A percentile compares a stretch with the other conserved stretches of the same genome.
Conservation (phyloP, 352 stramenopile species). For the Aphanomyces euteiches region DNA sequence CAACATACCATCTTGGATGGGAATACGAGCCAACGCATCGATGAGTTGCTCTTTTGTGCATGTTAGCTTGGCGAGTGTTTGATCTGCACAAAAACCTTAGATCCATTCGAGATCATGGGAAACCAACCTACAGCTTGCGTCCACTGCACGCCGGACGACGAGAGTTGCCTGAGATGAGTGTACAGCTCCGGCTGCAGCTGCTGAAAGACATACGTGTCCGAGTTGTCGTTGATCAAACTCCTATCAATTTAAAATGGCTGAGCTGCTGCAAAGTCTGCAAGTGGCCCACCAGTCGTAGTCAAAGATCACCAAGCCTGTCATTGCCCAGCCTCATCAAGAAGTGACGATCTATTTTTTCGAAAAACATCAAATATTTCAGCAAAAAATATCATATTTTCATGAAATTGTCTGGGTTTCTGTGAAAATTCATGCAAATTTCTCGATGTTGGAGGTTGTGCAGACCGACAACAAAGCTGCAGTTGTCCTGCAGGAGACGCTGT, state of each 20-base stretch:
- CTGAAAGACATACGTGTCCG: constrained; percentile 73
- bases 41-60: constrained; percentile 37
- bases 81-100: constrained; percentile 10
- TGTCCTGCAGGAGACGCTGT: no score
- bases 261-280: background rate
- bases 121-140: constrained; percentile 23
- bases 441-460: no score
- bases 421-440: no score
- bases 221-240: constrained; percentile 73
- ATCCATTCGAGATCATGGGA: background rate
- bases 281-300: constrained; percentile 75
- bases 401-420: no score
- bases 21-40: constrained; percentile 45
- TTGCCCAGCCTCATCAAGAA: no score
- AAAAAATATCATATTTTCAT: no score
- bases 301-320: constrained; percentile 55
- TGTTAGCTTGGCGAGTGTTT: constrained; percentile 19
- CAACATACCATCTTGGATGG: constrained; percentile 62
- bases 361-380: no score
- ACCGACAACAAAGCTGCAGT: no score
- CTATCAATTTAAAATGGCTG: background rate
- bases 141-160: constrained; percentile 34
- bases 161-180: constrained; percentile 35
- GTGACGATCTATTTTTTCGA: no score
- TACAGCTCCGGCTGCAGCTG: constrained; percentile 59